Conservation (phyloP, 441 rosid genomes). For the Adansonia rubrostipa region DNA sequence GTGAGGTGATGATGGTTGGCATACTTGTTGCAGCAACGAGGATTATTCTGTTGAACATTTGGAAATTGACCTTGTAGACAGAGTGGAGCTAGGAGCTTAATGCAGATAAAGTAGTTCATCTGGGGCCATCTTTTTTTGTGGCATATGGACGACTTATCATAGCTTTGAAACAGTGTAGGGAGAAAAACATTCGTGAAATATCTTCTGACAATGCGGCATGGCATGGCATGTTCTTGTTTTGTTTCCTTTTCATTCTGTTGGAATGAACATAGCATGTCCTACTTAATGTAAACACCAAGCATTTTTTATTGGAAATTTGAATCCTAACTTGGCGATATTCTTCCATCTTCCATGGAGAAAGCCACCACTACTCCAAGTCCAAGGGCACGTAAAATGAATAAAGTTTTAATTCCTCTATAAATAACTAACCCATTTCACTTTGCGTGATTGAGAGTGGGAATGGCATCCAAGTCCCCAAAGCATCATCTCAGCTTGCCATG, state of each 20-base stretch:
- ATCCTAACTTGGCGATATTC: too few species aligned
- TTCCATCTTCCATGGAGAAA: neutral
- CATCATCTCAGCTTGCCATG: too few species aligned
- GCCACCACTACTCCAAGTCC: neutral
- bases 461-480: too few species aligned
- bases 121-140: neutral
- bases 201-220: slow-evolving; percentile 12
- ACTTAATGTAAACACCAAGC: neutral
- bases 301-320: slow-evolving; percentile 1
- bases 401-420: too few species aligned
- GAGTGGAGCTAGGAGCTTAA: slow-evolving; percentile 1
- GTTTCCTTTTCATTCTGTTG: neutral
- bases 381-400: neutral
- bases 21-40: slow-evolving; percentile 51
- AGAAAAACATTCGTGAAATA: slow-evolving; percentile 14
- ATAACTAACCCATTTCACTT: too few species aligned
- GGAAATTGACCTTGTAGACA: slow-evolving; percentile 11
- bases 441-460: too few species aligned
- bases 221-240: slow-evolving; percentile 10
- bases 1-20: neutral
- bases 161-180: slow-evolving; percentile 30
- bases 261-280: neutral
- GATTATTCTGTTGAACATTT: slow-evolving; percentile 54
- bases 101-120: slow-evolving; percentile 14
- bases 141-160: neutral